These are phyloP conservation scores for Elaeagnus macrophylla DNA, from an alignment of 306 rosid species.

Conservation along the genomic window DNA sequence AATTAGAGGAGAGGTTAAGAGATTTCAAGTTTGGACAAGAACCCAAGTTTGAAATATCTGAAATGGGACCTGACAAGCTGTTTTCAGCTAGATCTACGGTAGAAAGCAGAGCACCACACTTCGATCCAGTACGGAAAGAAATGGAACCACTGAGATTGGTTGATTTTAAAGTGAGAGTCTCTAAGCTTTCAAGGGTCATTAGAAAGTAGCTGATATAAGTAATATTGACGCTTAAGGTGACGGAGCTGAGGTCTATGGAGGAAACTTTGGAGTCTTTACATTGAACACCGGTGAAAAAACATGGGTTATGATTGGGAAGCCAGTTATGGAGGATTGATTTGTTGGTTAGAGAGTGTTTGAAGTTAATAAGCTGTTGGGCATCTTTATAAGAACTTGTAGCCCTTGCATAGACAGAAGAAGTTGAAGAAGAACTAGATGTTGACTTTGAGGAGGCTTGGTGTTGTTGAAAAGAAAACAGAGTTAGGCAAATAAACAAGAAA, in stretches of 20 bases:
- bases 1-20: slow-evolving; percentile 61
- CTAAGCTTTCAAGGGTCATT: slow-evolving; percentile 43
- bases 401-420: background rate
- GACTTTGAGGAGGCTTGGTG: slow-evolving; percentile 6
- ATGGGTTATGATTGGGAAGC: slow-evolving; percentile 51
- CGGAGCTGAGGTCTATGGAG: slow-evolving; percentile 52
- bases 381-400: slow-evolving; percentile 9
- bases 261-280: slow-evolving; percentile 46
- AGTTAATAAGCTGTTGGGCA: slow-evolving; percentile 43
- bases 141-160: slow-evolving; percentile 53
- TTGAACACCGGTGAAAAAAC: slow-evolving; percentile 47
- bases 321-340: slow-evolving; percentile 40
- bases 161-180: slow-evolving; percentile 35
- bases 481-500: no score
- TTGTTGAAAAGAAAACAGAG: no score
- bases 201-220: slow-evolving; percentile 17
- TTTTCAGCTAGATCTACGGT: slow-evolving; percentile 68
- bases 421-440: slow-evolving; percentile 3
- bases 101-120: slow-evolving; percentile 44
- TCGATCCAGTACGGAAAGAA: slow-evolving; percentile 18
- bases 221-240: slow-evolving; percentile 9
- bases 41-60: slow-evolving; percentile 26
- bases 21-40: slow-evolving; percentile 42
- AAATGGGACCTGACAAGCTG: slow-evolving; percentile 41
- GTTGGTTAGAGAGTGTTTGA: slow-evolving; percentile 54